phyloP scores from a whole-genome alignment of 169 alveolate genomes.

The Eimeria necatrix region DNA sequence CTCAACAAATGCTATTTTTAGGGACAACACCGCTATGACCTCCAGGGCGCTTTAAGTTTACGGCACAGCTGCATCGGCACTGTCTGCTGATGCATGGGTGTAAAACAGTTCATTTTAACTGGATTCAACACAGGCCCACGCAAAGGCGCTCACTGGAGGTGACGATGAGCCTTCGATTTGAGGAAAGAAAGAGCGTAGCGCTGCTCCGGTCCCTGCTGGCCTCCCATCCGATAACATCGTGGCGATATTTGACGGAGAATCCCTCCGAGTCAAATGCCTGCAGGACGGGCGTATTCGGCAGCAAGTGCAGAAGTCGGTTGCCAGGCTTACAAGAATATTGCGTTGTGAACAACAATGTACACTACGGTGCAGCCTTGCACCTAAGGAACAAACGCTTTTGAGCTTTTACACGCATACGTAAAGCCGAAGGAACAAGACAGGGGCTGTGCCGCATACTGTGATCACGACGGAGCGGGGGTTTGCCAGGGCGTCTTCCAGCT shows the following conservation, averaged over 20 bases:
- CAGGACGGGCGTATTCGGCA: too few species aligned
- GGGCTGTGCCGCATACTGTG: neutral
- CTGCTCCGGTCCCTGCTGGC: slow-evolving; percentile 38
- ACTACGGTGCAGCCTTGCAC: too few species aligned
- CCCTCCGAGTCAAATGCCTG: slow-evolving; percentile 35
- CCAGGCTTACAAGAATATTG: neutral
- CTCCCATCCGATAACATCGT: slow-evolving; percentile 35
- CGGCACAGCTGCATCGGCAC: too few species aligned
- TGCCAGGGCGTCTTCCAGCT: slow-evolving; percentile 32
- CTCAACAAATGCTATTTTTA: neutral
- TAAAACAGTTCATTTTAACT: too few species aligned
- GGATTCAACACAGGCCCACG: neutral
- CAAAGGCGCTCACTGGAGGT: neutral
- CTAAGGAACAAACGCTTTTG: too few species aligned
- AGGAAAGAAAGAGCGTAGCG: slow-evolving; percentile 4
- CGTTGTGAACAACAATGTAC: too few species aligned
- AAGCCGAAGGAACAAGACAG: neutral
- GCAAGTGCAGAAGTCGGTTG: neutral
- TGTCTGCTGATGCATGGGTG: too few species aligned
- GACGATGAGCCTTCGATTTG: slow-evolving; percentile 19
- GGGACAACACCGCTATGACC: neutral
- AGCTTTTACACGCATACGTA: too few species aligned
- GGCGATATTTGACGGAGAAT: neutral
- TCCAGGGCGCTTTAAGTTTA: too few species aligned
- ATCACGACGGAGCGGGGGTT: slow-evolving; percentile 19